Evolutionary conservation across 2,329 filamentous ascomycete species (phyloP), one percentile per base, ranked within the genome.

Genomic region (Hortaea werneckii): DNA sequence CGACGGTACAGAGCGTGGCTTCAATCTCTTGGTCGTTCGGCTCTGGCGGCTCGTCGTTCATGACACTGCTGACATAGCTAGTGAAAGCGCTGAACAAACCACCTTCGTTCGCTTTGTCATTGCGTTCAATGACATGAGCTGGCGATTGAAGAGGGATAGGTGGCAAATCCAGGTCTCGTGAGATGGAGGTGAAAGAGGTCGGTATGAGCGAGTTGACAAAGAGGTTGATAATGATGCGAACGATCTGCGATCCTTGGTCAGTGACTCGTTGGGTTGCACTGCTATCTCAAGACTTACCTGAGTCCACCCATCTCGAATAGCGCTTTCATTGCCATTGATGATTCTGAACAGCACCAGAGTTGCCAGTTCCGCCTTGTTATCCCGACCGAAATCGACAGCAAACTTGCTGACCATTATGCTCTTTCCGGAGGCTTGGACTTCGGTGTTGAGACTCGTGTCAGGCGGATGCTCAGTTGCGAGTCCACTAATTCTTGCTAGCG

Each of bases 371-470:
- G 90, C 90, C 60, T 89, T 83, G 67, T 94, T 90, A 64, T 98
- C 87, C 54, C 90, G 78, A 37, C 92, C 92, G 60, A 98, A 87
- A 61, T 94, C 89, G 49, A 98, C 92, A 40, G 94, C 90, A 52
- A 95, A 80, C 70, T 96, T 90, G 63, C 90, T 96, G 55, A 98
- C 94, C 92, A 98, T 98, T 46, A 98, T 87, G 59, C 83, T 92
- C 65, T 85, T 89, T 54, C 92, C 85, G 44, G 58, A 57, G 9
- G 83, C 87, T 64, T 96, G 89, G 2, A 98, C 87, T 65, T 96
- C 92, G 0, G 94, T 96, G 61, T 98, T 98, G 28, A 98, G 75
- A 7, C 80, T 72, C 2, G 90, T 98, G 63, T 85, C 95, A 40
- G 85, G 85, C 4, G 84, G 78, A 1, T 72, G 73, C 45, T 86